These are phyloP conservation scores for Rhododendron kiyosumense DNA, from an alignment of 148 eudicot species.

Conservation along the genomic window DNA sequence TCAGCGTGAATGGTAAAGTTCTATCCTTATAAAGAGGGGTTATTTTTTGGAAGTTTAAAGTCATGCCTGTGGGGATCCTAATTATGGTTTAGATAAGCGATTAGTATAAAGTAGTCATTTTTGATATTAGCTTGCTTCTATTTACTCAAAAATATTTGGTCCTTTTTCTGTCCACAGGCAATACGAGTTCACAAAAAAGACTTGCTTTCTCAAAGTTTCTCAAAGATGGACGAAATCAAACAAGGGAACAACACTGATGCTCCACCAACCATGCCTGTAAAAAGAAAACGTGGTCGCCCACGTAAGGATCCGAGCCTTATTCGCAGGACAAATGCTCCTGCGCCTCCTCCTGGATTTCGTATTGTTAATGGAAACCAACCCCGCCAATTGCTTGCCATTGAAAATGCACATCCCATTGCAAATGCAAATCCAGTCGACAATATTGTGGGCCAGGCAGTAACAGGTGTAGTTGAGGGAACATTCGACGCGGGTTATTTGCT, in stretches of 20 bases:
- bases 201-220: not conserved
- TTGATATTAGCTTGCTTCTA: not conserved
- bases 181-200: not conserved
- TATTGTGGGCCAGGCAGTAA: slow-evolving; percentile 44
- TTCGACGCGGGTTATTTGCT: slow-evolving; percentile 56
- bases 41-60: not conserved
- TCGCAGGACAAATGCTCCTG: slow-evolving; percentile 11
- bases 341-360: slow-evolving; percentile 34
- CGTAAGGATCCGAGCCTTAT: slow-evolving; percentile 57
- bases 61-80: not conserved
- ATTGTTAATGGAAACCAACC: slow-evolving; percentile 7
- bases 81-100: not conserved
- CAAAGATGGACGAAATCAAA: slow-evolving; percentile 48
- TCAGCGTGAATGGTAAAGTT: not conserved
- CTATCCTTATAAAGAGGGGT: not conserved
- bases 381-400: slow-evolving; percentile 14
- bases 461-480: slow-evolving; percentile 41
- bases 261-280: slow-evolving; percentile 30
- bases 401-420: slow-evolving; percentile 11
- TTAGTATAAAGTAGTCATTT: not conserved
- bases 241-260: slow-evolving; percentile 25
- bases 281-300: slow-evolving; percentile 90
- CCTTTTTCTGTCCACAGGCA: slow-evolving; percentile 5
- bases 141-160: not conserved
- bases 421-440: slow-evolving; percentile 11